Percentiles rank a stretch among this genome's conserved stretches.
phyloP scores from a whole-genome alignment of 2,329 filamentous ascomycete genomes.

The Hypoxylon sp. region DNA sequence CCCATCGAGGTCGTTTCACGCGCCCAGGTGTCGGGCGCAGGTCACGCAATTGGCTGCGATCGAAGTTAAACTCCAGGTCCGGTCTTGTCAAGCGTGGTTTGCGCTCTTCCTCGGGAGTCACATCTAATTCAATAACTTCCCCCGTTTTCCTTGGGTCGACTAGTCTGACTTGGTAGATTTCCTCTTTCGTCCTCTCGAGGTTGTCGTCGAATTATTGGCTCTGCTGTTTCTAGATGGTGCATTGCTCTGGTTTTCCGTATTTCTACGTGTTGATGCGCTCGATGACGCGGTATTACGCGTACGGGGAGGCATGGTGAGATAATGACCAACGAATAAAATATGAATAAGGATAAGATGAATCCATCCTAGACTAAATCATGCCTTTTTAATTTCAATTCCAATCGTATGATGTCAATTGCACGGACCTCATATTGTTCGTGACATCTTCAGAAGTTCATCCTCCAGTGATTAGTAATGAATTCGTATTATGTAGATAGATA shows the following conservation, averaged over 20 bases:
- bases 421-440: not conserved
- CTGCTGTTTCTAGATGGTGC: not conserved
- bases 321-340: not conserved
- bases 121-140: slow-evolving; percentile 13
- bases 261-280: slow-evolving; percentile 8
- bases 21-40: slow-evolving; percentile 48
- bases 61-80: slow-evolving; percentile 50
- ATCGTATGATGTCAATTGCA: slow-evolving; percentile 4
- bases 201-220: not conserved
- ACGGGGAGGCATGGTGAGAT: slow-evolving; percentile 17
- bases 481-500: too few relatives aligned
- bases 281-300: not conserved
- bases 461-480: too few relatives aligned
- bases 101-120: slow-evolving; percentile 11
- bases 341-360: not conserved
- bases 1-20: slow-evolving; percentile 38
- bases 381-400: not conserved
- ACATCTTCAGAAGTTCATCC: not conserved
- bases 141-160: not conserved
- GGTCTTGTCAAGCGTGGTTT: slow-evolving; percentile 47
- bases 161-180: slow-evolving; percentile 18
- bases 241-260: not conserved
- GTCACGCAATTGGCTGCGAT: slow-evolving; percentile 47
- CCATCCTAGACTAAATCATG: not conserved
- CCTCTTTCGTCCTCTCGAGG: slow-evolving; percentile 30